Conservation (phyloP, 345 rosid species). For the Rhodamnia rubescens region DNA sequence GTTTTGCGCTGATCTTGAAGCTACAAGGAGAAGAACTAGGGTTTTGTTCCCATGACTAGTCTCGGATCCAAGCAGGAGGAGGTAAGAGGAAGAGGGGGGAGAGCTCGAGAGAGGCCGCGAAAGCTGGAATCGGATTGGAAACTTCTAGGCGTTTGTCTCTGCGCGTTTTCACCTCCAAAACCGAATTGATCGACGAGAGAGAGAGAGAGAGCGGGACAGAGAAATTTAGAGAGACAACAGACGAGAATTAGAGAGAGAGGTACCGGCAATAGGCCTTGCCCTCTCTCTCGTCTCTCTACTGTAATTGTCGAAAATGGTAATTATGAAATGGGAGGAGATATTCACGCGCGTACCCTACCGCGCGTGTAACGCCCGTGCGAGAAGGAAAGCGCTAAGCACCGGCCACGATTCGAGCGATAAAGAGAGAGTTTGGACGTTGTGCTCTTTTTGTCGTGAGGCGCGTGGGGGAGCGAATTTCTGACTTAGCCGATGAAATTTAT, state of each 20-base stretch:
- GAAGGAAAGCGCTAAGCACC: background rate
- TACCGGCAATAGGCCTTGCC: background rate
- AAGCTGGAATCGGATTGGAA: background rate
- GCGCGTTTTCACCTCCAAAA: background rate
- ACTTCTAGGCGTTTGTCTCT: background rate
- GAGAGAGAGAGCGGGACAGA: background rate
- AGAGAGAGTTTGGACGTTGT: background rate
- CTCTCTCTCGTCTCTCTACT: background rate
- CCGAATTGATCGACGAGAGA: constrained; percentile 12
- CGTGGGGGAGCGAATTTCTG: background rate
- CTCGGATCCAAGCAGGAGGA: background rate
- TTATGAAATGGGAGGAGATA: background rate
- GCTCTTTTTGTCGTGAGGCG: background rate
- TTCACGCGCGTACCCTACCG: background rate
- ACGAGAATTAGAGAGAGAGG: background rate
- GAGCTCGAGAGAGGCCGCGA: background rate
- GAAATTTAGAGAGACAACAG: background rate
- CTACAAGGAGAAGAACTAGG: constrained; percentile 9
- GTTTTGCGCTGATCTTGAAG: constrained; percentile 10
- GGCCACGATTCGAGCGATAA: background rate
- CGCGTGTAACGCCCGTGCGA: background rate
- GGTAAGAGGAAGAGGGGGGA: background rate
- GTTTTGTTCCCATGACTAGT: constrained; percentile 6
- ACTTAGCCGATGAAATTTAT: background rate
- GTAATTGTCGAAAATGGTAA: background rate